Conservation (phyloP, 306 rosid genomes). For the Vigna reflexopilosa region DNA sequence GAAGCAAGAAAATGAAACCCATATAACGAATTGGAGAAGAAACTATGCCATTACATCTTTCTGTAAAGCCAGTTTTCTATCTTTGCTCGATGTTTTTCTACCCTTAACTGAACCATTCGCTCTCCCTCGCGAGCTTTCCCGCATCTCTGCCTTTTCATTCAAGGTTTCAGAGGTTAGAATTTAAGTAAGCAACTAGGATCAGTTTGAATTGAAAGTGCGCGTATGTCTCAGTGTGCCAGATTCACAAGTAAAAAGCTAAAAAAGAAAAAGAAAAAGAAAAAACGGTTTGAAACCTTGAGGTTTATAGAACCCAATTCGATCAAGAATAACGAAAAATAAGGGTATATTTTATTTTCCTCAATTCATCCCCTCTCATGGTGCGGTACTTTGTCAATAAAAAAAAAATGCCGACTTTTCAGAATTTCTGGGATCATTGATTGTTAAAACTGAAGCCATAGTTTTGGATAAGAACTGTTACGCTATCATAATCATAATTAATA, state of each 20-base stretch:
- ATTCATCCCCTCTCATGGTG: background rate
- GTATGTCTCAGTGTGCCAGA: slow-evolving; percentile 4
- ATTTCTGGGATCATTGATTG: slow-evolving; percentile 46
- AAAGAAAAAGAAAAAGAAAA: background rate
- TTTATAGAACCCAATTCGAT: background rate
- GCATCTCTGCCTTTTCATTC: slow-evolving; percentile 73
- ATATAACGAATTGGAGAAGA: slow-evolving; percentile 7
- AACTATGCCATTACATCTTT: slow-evolving; percentile 67
- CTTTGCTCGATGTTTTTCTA: slow-evolving; percentile 56
- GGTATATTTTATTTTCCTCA: background rate
- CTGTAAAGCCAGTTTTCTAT: slow-evolving; percentile 75
- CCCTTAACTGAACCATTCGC: slow-evolving; percentile 48
- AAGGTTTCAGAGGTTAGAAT: slow-evolving; percentile 39
- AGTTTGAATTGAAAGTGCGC: slow-evolving; percentile 13
- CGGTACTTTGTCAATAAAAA: background rate
- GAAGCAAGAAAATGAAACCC: slow-evolving; percentile 13
- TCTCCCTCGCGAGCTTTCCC: slow-evolving; percentile 48
- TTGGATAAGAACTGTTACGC: slow-evolving; percentile 42
- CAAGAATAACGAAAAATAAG: background rate
- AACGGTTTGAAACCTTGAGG: slow-evolving; percentile 25
- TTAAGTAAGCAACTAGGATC: slow-evolving; percentile 39
- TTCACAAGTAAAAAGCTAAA: background rate
- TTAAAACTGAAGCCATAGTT: slow-evolving; percentile 48
- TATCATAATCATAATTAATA: slow-evolving; percentile 34
- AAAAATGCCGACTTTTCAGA: slow-evolving; percentile 22